Base-by-base conservation (phyloP, 2,329 filamentous ascomycete species). In the Pseudocercospora fijiensis region DNA sequence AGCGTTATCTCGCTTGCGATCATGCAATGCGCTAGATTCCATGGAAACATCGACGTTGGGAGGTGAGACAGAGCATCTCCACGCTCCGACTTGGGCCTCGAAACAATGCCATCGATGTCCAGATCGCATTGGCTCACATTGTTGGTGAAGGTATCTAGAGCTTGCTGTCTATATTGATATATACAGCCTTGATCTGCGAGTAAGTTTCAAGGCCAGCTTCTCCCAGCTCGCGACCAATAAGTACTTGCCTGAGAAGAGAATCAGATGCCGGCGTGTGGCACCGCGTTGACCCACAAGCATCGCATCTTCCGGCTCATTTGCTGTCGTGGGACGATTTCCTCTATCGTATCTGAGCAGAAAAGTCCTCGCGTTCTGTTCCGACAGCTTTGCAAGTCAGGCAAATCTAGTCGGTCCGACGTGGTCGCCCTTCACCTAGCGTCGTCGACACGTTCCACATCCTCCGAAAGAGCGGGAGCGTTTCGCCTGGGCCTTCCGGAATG, bases 131-230 rank as follows among this genome's bases (percentile, higher is more conserved):
- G 43, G 41, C 43, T 47, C n/a, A 9, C 18, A 3, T 11, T 11
- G 18, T 22, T 52, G 18, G 11, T 24, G 10, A n/a, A n/a, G n/a
- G n/a, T n/a, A n/a, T 61, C 47, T 75, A 81, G 64, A 82, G 67
- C 73, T 72, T 77, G 27, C 73, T 78, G n/a, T 80, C 80, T 53
- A 83, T 68, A 58, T 82, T 82, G 61, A 82, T 80, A 69, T 82
- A 80, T 56, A 82, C 76, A 22, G 80, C 76, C 78, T 88, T 88
- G 67, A 81, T 78, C 72, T 87, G 84, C 27, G 84, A 85, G 72
- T 88, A 88, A n/a, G 83, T 83, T 62, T 84, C 84, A 65, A 87
- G 75, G 2, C 84, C 85, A 56, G 84, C 84, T 75, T 87, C 85
- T 16, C 85, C 85, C 10, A 87, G 76, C 75, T 88, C 86, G 57